phyloP scores from a whole-genome alignment of 768 basidiomycete genomes.

The Russula sp. region DNA sequence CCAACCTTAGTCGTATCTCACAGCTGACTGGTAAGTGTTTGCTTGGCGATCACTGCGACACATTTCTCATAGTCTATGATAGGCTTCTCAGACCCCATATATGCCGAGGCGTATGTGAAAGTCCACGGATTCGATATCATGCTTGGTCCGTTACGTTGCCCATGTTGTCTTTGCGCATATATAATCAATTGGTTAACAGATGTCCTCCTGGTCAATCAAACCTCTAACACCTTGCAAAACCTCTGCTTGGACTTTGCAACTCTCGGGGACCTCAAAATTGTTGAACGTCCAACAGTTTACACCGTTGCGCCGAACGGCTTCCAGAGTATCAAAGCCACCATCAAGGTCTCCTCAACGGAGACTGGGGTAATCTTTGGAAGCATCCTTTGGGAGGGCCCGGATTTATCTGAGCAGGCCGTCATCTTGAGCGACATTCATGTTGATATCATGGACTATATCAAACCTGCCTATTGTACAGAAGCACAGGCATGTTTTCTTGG shows the following conservation, averaged over 20 bases:
- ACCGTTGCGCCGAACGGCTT: constrained; percentile 95
- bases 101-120: constrained; percentile 96
- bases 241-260: constrained; percentile 97
- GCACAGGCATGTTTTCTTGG: constrained; percentile 57
- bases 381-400: constrained; percentile 92
- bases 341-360: constrained; percentile 97
- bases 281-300: constrained; percentile 90
- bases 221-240: constrained; percentile 88
- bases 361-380: constrained; percentile 98
- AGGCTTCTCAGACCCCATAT: constrained; percentile 98
- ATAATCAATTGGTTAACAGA: constrained; percentile 41
- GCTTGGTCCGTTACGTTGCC: constrained; percentile 49
- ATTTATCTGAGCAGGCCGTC: constrained; percentile 83
- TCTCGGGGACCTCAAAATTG: constrained; percentile 92
- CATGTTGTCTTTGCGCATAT: background rate
- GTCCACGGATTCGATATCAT: constrained; percentile 97
- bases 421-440: constrained; percentile 97
- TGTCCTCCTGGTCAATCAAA: constrained; percentile 95
- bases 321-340: constrained; percentile 97
- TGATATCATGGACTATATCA: constrained; percentile 98
- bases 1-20: constrained; percentile 86
- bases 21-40: constrained; percentile 73
- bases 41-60: background rate
- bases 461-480: constrained; percentile 93
- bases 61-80: constrained; percentile 6